These are phyloP conservation scores for Ammopiptanthus mongolicus DNA, from an alignment of 306 rosid genomes.

Conservation along the genomic window DNA sequence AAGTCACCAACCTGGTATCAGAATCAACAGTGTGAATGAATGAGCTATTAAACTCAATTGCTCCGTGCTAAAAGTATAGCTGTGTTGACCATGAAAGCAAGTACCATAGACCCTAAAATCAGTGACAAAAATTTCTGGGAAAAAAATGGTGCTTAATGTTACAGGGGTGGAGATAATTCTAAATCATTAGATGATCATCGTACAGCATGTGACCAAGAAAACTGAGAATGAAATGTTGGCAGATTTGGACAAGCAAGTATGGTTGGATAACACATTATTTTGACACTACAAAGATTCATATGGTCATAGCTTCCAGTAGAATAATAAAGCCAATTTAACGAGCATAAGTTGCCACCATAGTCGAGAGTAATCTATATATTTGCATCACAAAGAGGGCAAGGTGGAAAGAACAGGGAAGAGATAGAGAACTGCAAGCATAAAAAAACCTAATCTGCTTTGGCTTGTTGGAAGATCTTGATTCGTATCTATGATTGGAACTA, in stretches of 20 bases:
- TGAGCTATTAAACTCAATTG: slow-evolving; percentile 9
- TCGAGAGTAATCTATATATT: not conserved
- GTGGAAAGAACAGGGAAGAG: not conserved
- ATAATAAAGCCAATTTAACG: not conserved
- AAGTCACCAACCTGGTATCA: slow-evolving; percentile 76
- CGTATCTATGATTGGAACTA: not conserved
- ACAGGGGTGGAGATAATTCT: not conserved
- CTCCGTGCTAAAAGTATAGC: not conserved
- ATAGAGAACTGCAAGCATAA: not conserved
- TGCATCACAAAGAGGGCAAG: not conserved
- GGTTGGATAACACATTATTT: not conserved
- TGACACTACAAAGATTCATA: not conserved
- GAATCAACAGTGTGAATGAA: slow-evolving; percentile 17
- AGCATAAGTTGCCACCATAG: not conserved
- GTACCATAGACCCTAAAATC: slow-evolving; percentile 4
- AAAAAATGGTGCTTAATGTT: not conserved
- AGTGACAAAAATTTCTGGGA: not conserved
- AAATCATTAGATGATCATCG: not conserved
- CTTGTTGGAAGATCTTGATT: not conserved
- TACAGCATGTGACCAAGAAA: not conserved
- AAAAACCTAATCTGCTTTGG: not conserved
- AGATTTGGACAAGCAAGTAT: not conserved
- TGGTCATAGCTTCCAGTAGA: not conserved
- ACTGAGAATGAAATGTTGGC: not conserved
- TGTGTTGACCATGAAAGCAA: slow-evolving; percentile 6